phyloP scores from a whole-genome alignment of 2,329 filamentous ascomycete species.

The Trichoderma sp. region DNA sequence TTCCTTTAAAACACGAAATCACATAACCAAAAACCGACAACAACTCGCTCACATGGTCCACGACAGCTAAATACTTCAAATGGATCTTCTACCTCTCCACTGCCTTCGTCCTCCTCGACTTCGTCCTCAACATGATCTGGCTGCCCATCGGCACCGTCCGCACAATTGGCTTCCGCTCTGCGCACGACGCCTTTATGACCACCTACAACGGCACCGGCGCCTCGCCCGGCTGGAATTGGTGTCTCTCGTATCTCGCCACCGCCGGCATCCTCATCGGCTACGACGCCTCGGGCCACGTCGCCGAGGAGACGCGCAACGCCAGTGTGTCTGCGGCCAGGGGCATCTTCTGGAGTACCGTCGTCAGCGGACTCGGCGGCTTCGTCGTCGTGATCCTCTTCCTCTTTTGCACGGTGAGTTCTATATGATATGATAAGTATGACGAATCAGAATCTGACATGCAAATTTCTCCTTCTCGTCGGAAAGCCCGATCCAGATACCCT shows the following conservation, averaged over 20 bases:
- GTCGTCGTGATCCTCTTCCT: conserved; percentile 56
- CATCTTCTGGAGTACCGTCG: conserved; percentile 59
- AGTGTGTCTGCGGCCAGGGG: conserved; percentile 53
- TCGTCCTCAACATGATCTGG: conserved; percentile 59
- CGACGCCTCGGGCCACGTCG: conserved; percentile 58
- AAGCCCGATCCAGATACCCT: conserved; percentile 51
- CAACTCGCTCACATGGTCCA: conserved; percentile 20
- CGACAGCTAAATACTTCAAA: conserved; percentile 42
- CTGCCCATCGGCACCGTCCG: conserved; percentile 54
- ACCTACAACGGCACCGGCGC: conserved; percentile 57
- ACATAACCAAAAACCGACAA: background rate
- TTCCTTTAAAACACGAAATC: background rate
- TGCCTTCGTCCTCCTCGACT: conserved; percentile 53
- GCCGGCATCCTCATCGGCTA: conserved; percentile 60
- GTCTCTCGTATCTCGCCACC: conserved; percentile 58
- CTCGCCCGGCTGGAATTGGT: conserved; percentile 60
- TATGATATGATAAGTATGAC: background rate
- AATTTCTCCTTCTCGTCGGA: background rate
- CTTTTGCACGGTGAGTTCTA: conserved; percentile 49
- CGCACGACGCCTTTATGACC: conserved; percentile 57
- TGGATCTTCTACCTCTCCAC: conserved; percentile 51
- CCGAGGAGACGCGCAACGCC: conserved; percentile 60
- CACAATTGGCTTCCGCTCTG: conserved; percentile 56
- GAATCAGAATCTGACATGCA: background rate
- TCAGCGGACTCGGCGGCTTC: conserved; percentile 54